These are phyloP conservation scores for Acanthamoeba sp. DNA, from an alignment of 208 protist genomes.

Conservation along the genomic window DNA sequence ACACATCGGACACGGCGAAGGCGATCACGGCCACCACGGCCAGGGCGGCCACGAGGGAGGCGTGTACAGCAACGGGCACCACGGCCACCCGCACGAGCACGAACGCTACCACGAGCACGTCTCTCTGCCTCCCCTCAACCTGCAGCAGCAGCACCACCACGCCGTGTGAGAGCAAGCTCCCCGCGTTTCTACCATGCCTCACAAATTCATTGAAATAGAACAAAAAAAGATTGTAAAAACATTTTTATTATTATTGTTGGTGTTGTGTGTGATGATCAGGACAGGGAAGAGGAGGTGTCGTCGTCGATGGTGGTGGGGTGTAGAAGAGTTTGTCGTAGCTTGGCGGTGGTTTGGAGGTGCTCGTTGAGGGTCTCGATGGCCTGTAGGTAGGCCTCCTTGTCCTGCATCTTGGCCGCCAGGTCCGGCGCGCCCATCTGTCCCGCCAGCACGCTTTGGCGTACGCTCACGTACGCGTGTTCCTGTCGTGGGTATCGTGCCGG, in stretches of 20 bases:
- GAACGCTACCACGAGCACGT: conserved; percentile 54
- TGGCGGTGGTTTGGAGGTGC: not conserved
- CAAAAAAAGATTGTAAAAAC: too few relatives aligned
- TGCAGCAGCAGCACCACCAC: conserved; percentile 37
- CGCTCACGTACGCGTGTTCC: not conserved
- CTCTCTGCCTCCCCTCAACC: conserved; percentile 2
- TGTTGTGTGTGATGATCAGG: not conserved
- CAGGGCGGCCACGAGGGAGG: conserved; percentile 40
- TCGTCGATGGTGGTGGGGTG: not conserved
- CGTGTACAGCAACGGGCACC: conserved; percentile 61
- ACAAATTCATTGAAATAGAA: not conserved
- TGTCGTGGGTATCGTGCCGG: not conserved
- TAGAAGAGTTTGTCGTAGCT: not conserved
- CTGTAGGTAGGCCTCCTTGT: conserved; percentile 28
- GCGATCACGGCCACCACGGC: conserved; percentile 46
- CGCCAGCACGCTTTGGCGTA: not conserved
- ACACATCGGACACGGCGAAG: conserved; percentile 39
- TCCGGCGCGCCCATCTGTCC: not conserved
- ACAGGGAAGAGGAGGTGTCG: not conserved
- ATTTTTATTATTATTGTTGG: not conserved
- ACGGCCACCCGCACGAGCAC: conserved; percentile 60
- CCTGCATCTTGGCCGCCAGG: not conserved
- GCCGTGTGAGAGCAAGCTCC: not conserved
- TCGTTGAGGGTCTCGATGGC: not conserved
- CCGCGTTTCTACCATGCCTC: too few relatives aligned